Evolutionary conservation across 2,329 filamentous ascomycete species (phyloP).

Genomic region (Fusarium sp.): DNA sequence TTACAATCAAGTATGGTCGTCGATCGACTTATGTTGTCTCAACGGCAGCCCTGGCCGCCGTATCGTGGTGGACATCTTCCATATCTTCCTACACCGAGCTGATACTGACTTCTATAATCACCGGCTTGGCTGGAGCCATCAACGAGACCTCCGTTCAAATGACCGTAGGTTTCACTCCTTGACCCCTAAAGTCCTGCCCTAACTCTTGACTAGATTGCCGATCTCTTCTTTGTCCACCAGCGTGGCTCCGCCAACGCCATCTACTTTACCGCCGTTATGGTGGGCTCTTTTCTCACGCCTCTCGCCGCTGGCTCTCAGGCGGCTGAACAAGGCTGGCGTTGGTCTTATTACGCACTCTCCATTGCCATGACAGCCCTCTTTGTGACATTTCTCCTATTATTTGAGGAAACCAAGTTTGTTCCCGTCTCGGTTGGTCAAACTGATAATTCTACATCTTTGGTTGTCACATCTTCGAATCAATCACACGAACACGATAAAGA

Average conservation of each 20-base stretch:
- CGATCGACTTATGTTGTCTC: conserved; percentile 47
- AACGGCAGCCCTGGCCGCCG: conserved; percentile 38
- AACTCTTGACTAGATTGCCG: conserved; percentile 40
- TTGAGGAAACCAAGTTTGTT: conserved; percentile 49
- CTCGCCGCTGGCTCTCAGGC: conserved; percentile 46
- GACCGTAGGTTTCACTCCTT: conserved; percentile 37
- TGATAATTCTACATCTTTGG: not conserved
- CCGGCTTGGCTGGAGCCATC: conserved; percentile 52
- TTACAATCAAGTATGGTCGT: conserved; percentile 51
- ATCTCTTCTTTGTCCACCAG: conserved; percentile 51
- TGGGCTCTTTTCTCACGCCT: conserved; percentile 47
- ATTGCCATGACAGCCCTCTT: conserved; percentile 40
- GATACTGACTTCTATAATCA: conserved; percentile 42
- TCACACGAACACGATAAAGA: not conserved
- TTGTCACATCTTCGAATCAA: not conserved
- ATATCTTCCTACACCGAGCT: conserved; percentile 41
- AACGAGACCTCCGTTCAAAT: conserved; percentile 56
- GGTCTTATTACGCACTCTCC: conserved; percentile 41
- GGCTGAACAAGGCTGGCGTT: conserved; percentile 39
- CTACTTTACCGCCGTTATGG: conserved; percentile 49
- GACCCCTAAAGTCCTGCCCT: not conserved
- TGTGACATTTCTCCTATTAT: conserved; percentile 36
- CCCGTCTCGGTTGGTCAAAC: conserved; percentile 24
- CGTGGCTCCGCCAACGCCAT: conserved; percentile 47
- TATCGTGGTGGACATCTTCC: conserved; percentile 37